phyloP scores from a whole-genome alignment of 352 stramenopile genomes.

The Pythium chondricola region DNA sequence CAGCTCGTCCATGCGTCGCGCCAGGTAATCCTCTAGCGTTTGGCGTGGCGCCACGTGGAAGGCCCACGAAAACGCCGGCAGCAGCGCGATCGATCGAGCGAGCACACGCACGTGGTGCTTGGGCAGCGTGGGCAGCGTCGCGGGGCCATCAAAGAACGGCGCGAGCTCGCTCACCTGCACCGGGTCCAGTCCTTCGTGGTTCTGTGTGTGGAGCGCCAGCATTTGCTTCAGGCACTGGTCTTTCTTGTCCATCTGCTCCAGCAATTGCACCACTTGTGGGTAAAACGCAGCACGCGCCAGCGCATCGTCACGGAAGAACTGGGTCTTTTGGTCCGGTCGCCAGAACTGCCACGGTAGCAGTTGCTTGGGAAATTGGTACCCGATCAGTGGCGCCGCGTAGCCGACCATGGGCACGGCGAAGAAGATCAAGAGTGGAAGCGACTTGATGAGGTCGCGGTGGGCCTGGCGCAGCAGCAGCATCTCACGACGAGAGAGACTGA shows the following conservation, averaged over 20 bases:
- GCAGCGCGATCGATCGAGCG: conserved; percentile 41
- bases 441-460: conserved; percentile 81
- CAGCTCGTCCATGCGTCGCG: conserved; percentile 54
- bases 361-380: conserved; percentile 84
- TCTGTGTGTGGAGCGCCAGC: conserved; percentile 17
- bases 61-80: conserved; percentile 52
- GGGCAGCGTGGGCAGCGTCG: conserved; percentile 34
- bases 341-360: conserved; percentile 84
- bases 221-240: conserved; percentile 43
- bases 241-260: conserved; percentile 63
- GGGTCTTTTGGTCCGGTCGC: conserved; percentile 74
- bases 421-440: conserved; percentile 63
- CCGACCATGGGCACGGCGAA: conserved; percentile 67
- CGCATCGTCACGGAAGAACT: conserved; percentile 71
- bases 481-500: conserved; percentile 50
- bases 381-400: conserved; percentile 68
- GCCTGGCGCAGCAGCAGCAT: conserved; percentile 80
- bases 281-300: conserved; percentile 46
- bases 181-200: conserved; percentile 28
- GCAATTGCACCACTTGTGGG: conserved; percentile 42
- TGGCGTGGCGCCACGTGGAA: conserved; percentile 35
- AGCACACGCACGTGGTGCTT: conserved; percentile 47
- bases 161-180: conserved; percentile 50
- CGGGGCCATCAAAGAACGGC: conserved; percentile 60
- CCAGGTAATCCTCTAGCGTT: conserved; percentile 37